Evolutionary conservation across 306 rosid species (phyloP), one percentile per base, ranked within the genome.

Genomic region (Fragaria vesca): DNA sequence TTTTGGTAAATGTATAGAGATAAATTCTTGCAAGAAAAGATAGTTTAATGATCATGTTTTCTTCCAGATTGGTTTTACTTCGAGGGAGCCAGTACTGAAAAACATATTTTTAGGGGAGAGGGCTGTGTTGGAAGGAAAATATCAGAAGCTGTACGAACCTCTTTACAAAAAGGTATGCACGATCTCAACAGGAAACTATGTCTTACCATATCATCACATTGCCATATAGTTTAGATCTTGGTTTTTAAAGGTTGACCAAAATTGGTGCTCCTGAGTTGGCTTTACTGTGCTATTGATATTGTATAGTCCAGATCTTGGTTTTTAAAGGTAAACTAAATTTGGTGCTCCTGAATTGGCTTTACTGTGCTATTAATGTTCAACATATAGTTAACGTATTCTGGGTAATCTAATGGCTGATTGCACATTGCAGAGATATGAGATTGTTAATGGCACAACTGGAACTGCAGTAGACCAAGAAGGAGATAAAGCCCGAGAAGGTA

Each of bases 41-140:
- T 4, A 51, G 15, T 20, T 32, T n/a, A 5, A 45, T 12, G 73
- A 21, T 40, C 51, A 17, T 15, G 50, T n/a, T 43, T 42, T 67
- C 40, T 67, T 36, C 40, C 40, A 36, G 40, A 36, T 36, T 36
- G 40, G 40, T 36, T 36, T 36, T 36, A 4, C 40, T 36, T 36
- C 40, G 40, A 36, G 5, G 5, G 62, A 11, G 32, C 34, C 24
- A 9, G 16, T 5, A 12, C n/a, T 47, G 90, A 88, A 83, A 85
- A 87, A 0, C 89, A 85, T 24, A 2, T 91, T 84, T 84, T 90
- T 91, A 3, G 90, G 88, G 85, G 97, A 91, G 74, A 89, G 90
- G 83, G 87, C 91, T 40, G 94, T 89, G 24, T 89, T 91, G 26
- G 97, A 91, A 84, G 94, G 91, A 42, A 91, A 91, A 83, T 91